phyloP scores from a whole-genome alignment of 2,329 filamentous ascomycete genomes.

The Cladosporium phlei region DNA sequence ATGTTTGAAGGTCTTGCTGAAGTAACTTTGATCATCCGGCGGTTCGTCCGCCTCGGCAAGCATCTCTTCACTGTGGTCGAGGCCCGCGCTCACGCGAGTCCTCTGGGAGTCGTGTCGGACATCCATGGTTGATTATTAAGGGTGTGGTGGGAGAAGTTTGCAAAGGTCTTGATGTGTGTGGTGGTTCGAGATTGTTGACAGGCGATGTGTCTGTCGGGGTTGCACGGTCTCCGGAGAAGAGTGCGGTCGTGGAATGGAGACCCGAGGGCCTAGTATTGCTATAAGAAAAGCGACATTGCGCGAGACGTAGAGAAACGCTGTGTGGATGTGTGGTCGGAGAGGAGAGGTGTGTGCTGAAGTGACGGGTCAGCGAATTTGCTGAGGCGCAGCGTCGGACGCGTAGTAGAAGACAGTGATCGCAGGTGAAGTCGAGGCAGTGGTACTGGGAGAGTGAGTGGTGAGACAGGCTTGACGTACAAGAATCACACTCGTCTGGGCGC shows the following conservation, averaged over 20 bases:
- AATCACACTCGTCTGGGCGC: conserved; percentile 6
- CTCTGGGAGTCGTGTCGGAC: conserved; percentile 16
- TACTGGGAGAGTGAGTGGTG: no score
- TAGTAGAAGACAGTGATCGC: not conserved
- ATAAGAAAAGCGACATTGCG: conserved; percentile 15
- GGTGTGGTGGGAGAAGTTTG: not conserved
- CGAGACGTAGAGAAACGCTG: conserved; percentile 1
- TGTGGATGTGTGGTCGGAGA: conserved; percentile 2
- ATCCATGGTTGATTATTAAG: conserved; percentile 18
- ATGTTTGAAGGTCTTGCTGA: conserved; percentile 24
- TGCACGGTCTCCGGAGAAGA: conserved; percentile 4
- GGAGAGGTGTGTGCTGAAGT: not conserved
- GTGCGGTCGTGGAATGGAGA: conserved; percentile 13
- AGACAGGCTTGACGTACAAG: conserved; percentile 14
- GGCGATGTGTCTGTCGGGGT: not conserved
- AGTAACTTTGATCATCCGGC: conserved; percentile 55
- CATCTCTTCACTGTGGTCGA: conserved; percentile 53
- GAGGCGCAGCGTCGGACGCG: not conserved
- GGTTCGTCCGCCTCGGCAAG: conserved; percentile 81
- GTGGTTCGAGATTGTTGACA: not conserved
- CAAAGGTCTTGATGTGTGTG: conserved; percentile 1
- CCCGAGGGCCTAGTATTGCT: conserved; percentile 17
- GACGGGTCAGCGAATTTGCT: conserved; percentile 2
- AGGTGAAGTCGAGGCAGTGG: not conserved
- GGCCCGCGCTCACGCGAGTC: conserved; percentile 17